Evolutionary conservation across 441 rosid genomes (phyloP), one percentile per base, ranked within the genome.

Genomic region (Rhodomyrtus psidioides): DNA sequence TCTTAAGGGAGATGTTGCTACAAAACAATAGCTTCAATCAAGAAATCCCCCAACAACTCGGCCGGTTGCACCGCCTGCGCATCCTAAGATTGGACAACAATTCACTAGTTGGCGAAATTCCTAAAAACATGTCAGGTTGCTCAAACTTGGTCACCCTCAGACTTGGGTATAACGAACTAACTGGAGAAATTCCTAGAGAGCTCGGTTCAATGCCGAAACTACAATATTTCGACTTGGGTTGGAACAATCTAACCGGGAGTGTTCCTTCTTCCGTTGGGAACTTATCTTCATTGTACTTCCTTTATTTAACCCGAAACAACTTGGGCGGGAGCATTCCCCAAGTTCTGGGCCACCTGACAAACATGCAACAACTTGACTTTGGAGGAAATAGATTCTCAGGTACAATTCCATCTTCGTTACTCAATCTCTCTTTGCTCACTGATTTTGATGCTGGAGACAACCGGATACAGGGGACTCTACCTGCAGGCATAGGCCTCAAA

Each of bases 31-130:
- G 81, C 62, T 59, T 87, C 56, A 15, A 21, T 42, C 19, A 27
- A 6, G 28, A 84, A 62, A 87, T 87, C 27, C 86, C 86, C 24
- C 28, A 44, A 10, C 60, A 87, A 56, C 13, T 87, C 6, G 74
- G 88, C 53, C 83, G 6, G 4, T 81, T 87, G 54, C 23, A 4
- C 1, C 84, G 81, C 26, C 28, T 88, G 49, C 60, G 9, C 15
- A 12, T 17, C 51, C 28, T 87, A 17, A 3, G 2, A 23, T 30
- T 87, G 28, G 0, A 12, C 49, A 86, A 46, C 79, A 86, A 86
- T 75, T 88, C 88, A 21, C 17, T 88, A 4, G 58, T 7, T 2
- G 90, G 90, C 0, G 24, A 81, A 82, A 84, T 88, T 28, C 86
- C 88, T 15, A 26, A 53, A 16, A 82, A 84, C 30, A 53, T 87